phyloP scores from a whole-genome alignment of 2,329 filamentous ascomycete genomes.

The Zymoseptoria tritici region DNA sequence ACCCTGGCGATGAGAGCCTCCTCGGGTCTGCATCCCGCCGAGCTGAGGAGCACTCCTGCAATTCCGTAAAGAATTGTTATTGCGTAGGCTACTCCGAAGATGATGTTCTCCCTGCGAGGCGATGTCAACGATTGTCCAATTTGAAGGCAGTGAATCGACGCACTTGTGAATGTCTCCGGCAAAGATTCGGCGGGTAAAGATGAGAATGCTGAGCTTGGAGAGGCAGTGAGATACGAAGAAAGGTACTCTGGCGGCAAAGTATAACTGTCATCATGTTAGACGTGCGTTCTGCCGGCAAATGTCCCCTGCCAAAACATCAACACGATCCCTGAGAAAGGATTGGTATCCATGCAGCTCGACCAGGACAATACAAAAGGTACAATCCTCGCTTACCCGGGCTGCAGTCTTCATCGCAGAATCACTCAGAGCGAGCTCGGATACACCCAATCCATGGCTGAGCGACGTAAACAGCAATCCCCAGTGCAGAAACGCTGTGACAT shows the following conservation, averaged over 20 bases:
- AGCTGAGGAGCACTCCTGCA: slow-evolving; percentile 14
- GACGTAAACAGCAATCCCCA: slow-evolving; percentile 14
- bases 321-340: neutral
- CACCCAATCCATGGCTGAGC: slow-evolving; percentile 8
- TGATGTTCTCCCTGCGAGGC: slow-evolving; percentile 9
- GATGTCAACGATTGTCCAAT: neutral
- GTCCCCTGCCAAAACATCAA: neutral
- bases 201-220: slow-evolving; percentile 17
- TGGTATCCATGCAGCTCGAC: neutral
- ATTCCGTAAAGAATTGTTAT: slow-evolving; percentile 12
- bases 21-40: slow-evolving; percentile 14
- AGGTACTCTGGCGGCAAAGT: slow-evolving; percentile 15
- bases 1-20: slow-evolving; percentile 8
- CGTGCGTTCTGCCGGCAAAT: neutral
- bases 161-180: slow-evolving; percentile 16
- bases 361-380: neutral
- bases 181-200: slow-evolving; percentile 20
- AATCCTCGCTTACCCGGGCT: slow-evolving; percentile 4
- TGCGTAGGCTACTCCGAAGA: slow-evolving; percentile 14
- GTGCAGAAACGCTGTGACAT: slow-evolving; percentile 11
- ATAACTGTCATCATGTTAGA: slow-evolving; percentile 9
- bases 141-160: neutral
- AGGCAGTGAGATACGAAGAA: slow-evolving; percentile 16
- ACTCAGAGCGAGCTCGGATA: slow-evolving; percentile 8
- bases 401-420: slow-evolving; percentile 3